Conservation (phyloP, 148 eudicot genomes). For the Dianthus caryophyllus region DNA sequence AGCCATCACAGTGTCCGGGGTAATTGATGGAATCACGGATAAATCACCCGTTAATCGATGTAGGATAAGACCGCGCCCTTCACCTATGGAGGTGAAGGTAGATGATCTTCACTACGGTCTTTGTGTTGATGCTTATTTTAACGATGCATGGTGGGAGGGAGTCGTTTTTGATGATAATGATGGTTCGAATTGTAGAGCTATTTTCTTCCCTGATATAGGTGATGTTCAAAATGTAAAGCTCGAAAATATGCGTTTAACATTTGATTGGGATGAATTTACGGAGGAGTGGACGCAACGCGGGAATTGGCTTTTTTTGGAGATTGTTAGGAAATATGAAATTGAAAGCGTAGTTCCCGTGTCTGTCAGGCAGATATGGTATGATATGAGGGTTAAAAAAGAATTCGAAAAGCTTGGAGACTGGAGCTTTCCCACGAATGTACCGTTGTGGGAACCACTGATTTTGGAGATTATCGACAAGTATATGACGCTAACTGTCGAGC, state of each 20-base stretch:
- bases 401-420: conserved; percentile 52
- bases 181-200: conserved; percentile 32
- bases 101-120: conserved; percentile 45
- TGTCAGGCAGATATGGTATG: conserved; percentile 83
- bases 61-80: conserved; percentile 58
- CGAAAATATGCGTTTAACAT: conserved; percentile 40
- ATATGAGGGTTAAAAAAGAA: conserved; percentile 43
- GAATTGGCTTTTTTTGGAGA: conserved; percentile 70
- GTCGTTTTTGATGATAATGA: conserved; percentile 59
- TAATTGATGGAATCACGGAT: conserved; percentile 33
- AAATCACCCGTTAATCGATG: conserved; percentile 24
- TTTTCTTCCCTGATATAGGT: conserved; percentile 91
- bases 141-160: conserved; percentile 99
- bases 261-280: conserved; percentile 66
- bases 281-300: conserved; percentile 65
- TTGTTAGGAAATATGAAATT: conserved; percentile 41
- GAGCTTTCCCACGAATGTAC: conserved; percentile 34
- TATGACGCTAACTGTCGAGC: conserved; percentile 34
- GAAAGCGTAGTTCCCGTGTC: conserved; percentile 51
- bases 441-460: conserved; percentile 47
- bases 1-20: conserved; percentile 34
- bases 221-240: conserved; percentile 39
- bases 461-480: conserved; percentile 39
- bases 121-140: conserved; percentile 65
- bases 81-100: conserved; percentile 1